Conservation (phyloP, 2,329 filamentous ascomycete species). For the Arthrobotrys musiformis region DNA sequence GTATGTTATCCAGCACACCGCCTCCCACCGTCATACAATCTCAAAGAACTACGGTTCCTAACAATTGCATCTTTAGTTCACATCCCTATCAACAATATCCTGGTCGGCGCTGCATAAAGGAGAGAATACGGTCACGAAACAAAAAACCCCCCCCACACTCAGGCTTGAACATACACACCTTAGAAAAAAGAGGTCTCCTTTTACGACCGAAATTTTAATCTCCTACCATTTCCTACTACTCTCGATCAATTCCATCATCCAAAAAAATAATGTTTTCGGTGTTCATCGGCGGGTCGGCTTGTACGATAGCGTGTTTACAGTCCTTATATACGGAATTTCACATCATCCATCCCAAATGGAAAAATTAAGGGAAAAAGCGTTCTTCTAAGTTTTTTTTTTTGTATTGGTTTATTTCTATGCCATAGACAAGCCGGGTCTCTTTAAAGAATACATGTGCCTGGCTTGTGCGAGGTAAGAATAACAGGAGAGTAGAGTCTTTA, state of each 20-base stretch:
- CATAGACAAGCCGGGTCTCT: background rate
- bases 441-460: background rate
- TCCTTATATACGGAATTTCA: constrained; percentile 28
- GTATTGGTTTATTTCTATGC: background rate
- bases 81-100: constrained; percentile 69
- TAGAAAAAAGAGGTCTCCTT: background rate
- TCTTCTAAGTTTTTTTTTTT: background rate
- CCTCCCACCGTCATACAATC: background rate
- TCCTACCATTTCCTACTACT: background rate
- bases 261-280: constrained; percentile 51
- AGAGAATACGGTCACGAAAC: background rate
- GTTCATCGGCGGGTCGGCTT: constrained; percentile 38
- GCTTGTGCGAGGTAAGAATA: background rate
- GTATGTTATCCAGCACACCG: constrained; percentile 59
- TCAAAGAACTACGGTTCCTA: background rate
- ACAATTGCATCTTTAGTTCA: constrained; percentile 62
- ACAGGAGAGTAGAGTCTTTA: constrained; percentile 23
- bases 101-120: constrained; percentile 61
- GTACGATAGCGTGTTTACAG: constrained; percentile 51
- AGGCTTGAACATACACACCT: background rate
- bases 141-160: background rate
- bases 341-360: background rate
- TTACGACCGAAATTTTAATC: constrained; percentile 22
- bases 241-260: constrained; percentile 15
- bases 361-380: background rate